phyloP scores from a whole-genome alignment of 2,329 filamentous ascomycete species.

The Clarireedia paspali region DNA sequence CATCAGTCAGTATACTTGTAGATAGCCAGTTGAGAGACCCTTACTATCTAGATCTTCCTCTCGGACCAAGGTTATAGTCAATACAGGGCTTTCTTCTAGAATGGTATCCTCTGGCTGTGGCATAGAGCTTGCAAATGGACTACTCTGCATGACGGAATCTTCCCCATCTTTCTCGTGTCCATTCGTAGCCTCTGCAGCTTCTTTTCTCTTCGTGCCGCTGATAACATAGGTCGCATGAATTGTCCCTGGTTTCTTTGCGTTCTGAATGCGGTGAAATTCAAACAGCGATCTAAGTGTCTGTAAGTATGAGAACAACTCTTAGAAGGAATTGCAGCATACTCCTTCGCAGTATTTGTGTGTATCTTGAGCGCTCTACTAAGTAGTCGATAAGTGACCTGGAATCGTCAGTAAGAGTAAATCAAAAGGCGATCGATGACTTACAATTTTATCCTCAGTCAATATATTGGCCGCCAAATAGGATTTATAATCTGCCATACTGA shows the following conservation, averaged over 20 bases:
- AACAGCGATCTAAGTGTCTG: constrained; percentile 63
- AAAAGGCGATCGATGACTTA: constrained; percentile 13
- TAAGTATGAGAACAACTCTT: constrained; percentile 1
- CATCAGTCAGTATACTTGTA: constrained; percentile 12
- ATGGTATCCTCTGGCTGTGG: constrained; percentile 44
- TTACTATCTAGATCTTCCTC: constrained; percentile 62
- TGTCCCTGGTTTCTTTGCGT: constrained; percentile 61
- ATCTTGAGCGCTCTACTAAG: constrained; percentile 77
- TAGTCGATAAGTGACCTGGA: constrained; percentile 79
- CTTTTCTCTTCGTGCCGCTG: constrained; percentile 54
- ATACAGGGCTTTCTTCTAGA: constrained; percentile 44
- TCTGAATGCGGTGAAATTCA: constrained; percentile 76
- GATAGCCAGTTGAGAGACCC: constrained; percentile 33
- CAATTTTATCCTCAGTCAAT: constrained; percentile 29
- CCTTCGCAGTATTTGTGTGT: constrained; percentile 81
- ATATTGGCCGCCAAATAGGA: constrained; percentile 29
- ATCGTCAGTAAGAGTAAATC: constrained; percentile 1
- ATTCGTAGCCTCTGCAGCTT: constrained; percentile 30
- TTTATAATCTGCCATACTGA: constrained; percentile 28
- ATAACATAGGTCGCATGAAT: constrained; percentile 92
- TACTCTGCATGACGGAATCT: constrained; percentile 59
- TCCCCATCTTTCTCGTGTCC: constrained; percentile 46
- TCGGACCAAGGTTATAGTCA: constrained; percentile 57
- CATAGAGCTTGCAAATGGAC: constrained; percentile 61
- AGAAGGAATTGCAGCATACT: constrained; percentile 42